Conservation (phyloP, 306 rosid genomes). For the Vigna trinervia region DNA sequence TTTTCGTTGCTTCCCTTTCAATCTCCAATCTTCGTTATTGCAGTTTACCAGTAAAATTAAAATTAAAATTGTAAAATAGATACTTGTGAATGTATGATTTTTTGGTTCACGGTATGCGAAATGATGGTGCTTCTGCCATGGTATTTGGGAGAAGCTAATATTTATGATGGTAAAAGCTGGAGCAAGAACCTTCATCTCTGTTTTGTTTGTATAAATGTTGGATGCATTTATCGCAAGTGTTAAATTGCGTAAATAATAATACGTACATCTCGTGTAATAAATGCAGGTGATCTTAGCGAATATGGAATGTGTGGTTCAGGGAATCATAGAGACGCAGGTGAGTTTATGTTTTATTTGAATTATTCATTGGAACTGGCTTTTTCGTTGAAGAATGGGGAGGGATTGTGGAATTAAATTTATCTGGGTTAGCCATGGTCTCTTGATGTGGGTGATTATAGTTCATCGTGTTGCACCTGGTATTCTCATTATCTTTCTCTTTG, state of each 20-base stretch:
- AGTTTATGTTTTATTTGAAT: slow-evolving; percentile 7
- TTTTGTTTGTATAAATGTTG: slow-evolving; percentile 8
- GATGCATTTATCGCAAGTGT: background rate
- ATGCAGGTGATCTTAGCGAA: slow-evolving; percentile 27
- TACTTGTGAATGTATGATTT: too few species aligned
- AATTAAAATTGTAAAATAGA: too few species aligned
- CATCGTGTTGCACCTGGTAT: background rate
- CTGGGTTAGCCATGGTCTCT: background rate
- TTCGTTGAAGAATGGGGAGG: slow-evolving; percentile 2
- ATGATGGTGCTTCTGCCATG: background rate
- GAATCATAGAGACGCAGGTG: slow-evolving; percentile 90
- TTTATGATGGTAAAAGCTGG: slow-evolving; percentile 7
- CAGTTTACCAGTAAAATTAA: too few species aligned
- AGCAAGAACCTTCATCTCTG: slow-evolving; percentile 2
- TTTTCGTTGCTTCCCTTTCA: background rate
- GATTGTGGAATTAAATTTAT: background rate
- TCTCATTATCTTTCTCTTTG: too few species aligned
- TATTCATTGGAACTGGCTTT: background rate
- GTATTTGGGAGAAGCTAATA: background rate
- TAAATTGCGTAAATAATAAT: slow-evolving; percentile 13
- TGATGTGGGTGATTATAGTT: background rate
- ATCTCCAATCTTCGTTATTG: background rate
- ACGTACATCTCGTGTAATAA: background rate
- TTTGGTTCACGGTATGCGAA: background rate
- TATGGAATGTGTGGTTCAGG: slow-evolving; percentile 97